These are phyloP conservation scores for Porodaedalea pini DNA, from an alignment of 1,284 basidiomycete genomes.

Conservation along the genomic window DNA sequence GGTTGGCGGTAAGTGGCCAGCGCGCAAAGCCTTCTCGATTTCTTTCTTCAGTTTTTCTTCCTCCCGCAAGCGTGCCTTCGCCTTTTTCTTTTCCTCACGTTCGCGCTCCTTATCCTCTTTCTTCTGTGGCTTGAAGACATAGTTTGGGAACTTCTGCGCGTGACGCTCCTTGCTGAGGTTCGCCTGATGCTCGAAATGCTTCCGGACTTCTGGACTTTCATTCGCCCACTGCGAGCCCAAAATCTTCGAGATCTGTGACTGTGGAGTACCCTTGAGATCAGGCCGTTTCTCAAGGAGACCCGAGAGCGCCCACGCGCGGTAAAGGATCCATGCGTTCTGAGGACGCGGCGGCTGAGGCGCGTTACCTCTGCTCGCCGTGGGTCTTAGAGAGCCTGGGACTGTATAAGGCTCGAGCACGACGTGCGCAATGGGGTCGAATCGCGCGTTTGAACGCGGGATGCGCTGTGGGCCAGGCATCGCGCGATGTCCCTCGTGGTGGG, in stretches of 20 bases:
- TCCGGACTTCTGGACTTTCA: slow-evolving; percentile 50
- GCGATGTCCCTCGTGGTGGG: slow-evolving; percentile 12
- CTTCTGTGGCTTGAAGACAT: slow-evolving; percentile 70
- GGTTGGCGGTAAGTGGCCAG: slow-evolving; percentile 14
- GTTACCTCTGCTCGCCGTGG: not conserved
- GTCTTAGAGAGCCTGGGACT: not conserved
- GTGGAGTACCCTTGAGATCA: slow-evolving; percentile 41
- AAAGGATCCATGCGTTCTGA: slow-evolving; percentile 91
- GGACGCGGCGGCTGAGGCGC: slow-evolving; percentile 59
- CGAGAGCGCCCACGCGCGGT: slow-evolving; percentile 64
- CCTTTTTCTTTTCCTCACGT: slow-evolving; percentile 43
- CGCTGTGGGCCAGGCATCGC: slow-evolving; percentile 17
- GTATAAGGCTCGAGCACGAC: slow-evolving; percentile 4
- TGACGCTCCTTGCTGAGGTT: slow-evolving; percentile 70
- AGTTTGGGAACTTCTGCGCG: slow-evolving; percentile 58
- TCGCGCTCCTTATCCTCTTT: slow-evolving; percentile 57
- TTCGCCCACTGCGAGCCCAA: slow-evolving; percentile 70
- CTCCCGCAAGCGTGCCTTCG: slow-evolving; percentile 35
- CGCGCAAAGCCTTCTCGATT: slow-evolving; percentile 21
- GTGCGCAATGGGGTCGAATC: slow-evolving; percentile 7
- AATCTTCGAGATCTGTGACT: slow-evolving; percentile 69
- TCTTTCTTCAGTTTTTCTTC: slow-evolving; percentile 30
- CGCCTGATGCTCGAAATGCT: slow-evolving; percentile 67
- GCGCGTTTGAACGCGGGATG: not conserved
- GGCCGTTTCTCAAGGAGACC: slow-evolving; percentile 34